Base-by-base conservation (phyloP, 2,329 filamentous ascomycete genomes). In the Myriosclerotinia duriaeana region DNA sequence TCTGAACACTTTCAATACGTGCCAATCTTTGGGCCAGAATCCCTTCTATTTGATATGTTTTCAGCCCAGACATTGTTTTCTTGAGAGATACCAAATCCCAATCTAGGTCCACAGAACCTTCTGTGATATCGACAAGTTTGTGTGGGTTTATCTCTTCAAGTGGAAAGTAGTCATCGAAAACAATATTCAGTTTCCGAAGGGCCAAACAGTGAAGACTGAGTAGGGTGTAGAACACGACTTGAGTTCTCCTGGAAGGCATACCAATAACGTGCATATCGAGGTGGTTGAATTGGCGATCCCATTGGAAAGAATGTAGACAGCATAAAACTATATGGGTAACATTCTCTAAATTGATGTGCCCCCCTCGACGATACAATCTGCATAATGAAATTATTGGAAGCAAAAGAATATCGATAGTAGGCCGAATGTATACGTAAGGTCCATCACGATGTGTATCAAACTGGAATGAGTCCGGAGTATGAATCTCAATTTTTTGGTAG, bases 381-480 rank as follows among this genome's bases (percentile, higher is more conserved):
- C 5, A 5, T 2, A 26, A 14, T 26, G 4, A 15, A 22, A 2
- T 0, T 7, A 5, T 2, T 0, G 3, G 9, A 11, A 38, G 3
- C 0, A 26, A 2, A 4, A 42, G 0, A 30, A 22, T 20, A 42
- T 58, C 54, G 26, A 44, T 17, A 12, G 7, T 30, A 9, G 22
- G 38, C n/a, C 54, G 54, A 20, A 44, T 11, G 9, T 44, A 58
- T 30, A 7, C 12, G 14, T 11, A 17, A 2, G 1, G 40, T 26
- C 7, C 11, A 17, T 11, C 1, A 2, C 1, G 3, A 1, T 3
- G 2, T 1, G 0, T 5, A 1, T 0, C 0, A 26, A 17, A 1
- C 0, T 15, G 0, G 0, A n/a, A 3, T 1, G 22, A 7, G 22
- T 5, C 4, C 12, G 54, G 22, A 6, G 30, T 0, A 12, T 20